Conservation (phyloP, 306 rosid genomes). For the Notholithocarpus densiflorus region DNA sequence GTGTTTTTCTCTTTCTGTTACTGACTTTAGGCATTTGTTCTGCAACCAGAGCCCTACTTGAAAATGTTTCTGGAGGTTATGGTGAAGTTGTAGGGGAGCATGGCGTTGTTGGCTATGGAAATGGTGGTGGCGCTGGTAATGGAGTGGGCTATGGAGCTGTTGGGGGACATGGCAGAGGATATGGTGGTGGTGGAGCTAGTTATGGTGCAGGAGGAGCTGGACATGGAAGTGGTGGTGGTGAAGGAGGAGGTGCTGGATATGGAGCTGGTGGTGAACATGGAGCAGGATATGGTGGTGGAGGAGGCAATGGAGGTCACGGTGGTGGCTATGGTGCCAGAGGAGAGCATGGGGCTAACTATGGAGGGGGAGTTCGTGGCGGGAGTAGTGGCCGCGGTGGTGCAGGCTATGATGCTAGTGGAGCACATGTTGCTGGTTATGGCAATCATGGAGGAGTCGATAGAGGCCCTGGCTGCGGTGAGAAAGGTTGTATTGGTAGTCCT, state of each 20-base stretch:
- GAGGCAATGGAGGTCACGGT: constrained; percentile 25
- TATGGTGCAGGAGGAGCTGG: constrained; percentile 34
- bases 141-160: constrained; percentile 5
- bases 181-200: constrained; percentile 20
- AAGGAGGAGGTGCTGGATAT: constrained; percentile 27
- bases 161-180: constrained; percentile 9
- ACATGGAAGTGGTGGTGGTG: constrained; percentile 16
- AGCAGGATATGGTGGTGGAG: constrained; percentile 33
- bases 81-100: constrained; percentile 4
- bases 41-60: constrained; percentile 46
- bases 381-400: background rate
- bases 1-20: constrained; percentile 24
- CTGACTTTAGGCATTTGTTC: constrained; percentile 41
- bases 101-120: background rate
- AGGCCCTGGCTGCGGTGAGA: background rate
- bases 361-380: background rate
- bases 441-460: background rate
- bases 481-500: too few species aligned
- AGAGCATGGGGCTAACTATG: constrained; percentile 14
- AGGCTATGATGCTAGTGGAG: constrained; percentile 9
- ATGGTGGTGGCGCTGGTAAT: background rate
- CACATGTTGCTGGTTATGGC: constrained; percentile 1
- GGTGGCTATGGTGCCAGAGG: constrained; percentile 29
- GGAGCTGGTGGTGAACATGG: constrained; percentile 36
- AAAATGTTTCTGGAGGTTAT: constrained; percentile 7